Evolutionary conservation across 306 rosid species (phyloP), one percentile per base, ranked within the genome.

Genomic region (Casuarina equisetifolia): DNA sequence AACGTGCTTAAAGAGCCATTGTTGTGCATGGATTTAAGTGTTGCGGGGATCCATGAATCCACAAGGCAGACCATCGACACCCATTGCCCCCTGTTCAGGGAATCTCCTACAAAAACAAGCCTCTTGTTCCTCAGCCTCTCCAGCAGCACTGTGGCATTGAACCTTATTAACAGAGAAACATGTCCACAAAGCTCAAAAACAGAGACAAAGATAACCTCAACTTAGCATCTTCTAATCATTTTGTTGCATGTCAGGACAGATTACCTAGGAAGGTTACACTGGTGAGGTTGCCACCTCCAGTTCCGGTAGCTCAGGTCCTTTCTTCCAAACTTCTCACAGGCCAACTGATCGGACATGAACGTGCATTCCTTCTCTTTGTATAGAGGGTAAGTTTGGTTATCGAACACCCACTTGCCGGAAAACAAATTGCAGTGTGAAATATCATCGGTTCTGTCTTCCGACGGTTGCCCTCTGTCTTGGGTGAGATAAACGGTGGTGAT

Each of bases 51-150:
- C 4, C 63, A 72, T 32, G 92, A 85, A 20, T 90, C 91, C 7
- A 90, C 74, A 62, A 94, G 89, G 74, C 98, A 94, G 58, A 92
- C 89, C 97, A 95, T 89, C 9, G 98, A 95, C 79, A 91, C 90
- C 98, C 98, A 95, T 84, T 92, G 97, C 49, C 96, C 96, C 80
- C 97, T 85, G 70, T 94, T 92, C 70, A 94, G 85, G 16, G 98
- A 94, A 81, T 94, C 98, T 39, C 98, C 97, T 32, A 90, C 97
- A 81, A 87, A 94, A 70, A 90, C 80, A 73, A 94, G 89, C 84
- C 97, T 88, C 86, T 89, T 92, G 87, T 92, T 88, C 89, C 95
- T 90, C 72, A 90, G 86, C 80, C 74, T 88, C 85, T 90, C 88
- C 59, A 91, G 91, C 83, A 91, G 62, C 73, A 82, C 83, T 82